phyloP scores from a whole-genome alignment of 2,329 filamentous ascomycete species.

The Keithomyces neogunnii region DNA sequence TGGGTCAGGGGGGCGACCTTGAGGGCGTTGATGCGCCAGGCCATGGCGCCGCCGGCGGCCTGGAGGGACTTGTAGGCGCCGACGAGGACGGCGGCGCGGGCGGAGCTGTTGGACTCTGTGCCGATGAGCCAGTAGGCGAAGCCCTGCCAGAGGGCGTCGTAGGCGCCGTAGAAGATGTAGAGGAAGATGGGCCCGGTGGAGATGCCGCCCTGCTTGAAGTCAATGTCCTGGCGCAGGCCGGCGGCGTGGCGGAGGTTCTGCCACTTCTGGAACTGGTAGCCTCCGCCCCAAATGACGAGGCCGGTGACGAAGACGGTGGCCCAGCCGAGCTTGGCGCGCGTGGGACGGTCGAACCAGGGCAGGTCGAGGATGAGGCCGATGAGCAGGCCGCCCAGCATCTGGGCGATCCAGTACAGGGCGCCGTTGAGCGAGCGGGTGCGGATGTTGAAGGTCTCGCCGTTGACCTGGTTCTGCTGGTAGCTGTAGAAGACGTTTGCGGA shows the following conservation, averaged over 20 bases:
- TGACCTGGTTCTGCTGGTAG: constrained; percentile 48
- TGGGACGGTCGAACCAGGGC: constrained; percentile 30
- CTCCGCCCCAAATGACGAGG: constrained; percentile 49
- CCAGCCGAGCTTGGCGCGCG: constrained; percentile 39
- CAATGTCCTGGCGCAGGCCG: constrained; percentile 34
- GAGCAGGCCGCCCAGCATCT: constrained; percentile 43
- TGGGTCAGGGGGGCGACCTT: constrained; percentile 28
- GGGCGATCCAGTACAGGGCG: constrained; percentile 44
- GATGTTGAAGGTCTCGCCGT: constrained; percentile 44
- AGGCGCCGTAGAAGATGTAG: constrained; percentile 63
- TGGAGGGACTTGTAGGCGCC: constrained; percentile 39
- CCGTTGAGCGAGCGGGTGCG: constrained; percentile 45
- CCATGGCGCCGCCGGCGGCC: constrained; percentile 33
- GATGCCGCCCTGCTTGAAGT: constrained; percentile 36
- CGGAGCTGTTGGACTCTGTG: constrained; percentile 32
- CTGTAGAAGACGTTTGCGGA: constrained; percentile 47
- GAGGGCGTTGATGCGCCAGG: constrained; percentile 34
- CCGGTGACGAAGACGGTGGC: constrained; percentile 36
- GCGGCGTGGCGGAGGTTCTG: constrained; percentile 34
- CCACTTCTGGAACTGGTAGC: constrained; percentile 57
- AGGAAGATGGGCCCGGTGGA: constrained; percentile 58
- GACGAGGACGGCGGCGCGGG: constrained; percentile 32
- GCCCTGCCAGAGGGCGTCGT: constrained; percentile 60
- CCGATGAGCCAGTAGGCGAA: constrained; percentile 54
- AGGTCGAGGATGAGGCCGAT: constrained; percentile 37